A percentile compares a stretch with the other conserved stretches of the same genome.
These are phyloP conservation scores for Globisporangium heterothallicum DNA, from an alignment of 352 stramenopile species.

Conservation along the genomic window DNA sequence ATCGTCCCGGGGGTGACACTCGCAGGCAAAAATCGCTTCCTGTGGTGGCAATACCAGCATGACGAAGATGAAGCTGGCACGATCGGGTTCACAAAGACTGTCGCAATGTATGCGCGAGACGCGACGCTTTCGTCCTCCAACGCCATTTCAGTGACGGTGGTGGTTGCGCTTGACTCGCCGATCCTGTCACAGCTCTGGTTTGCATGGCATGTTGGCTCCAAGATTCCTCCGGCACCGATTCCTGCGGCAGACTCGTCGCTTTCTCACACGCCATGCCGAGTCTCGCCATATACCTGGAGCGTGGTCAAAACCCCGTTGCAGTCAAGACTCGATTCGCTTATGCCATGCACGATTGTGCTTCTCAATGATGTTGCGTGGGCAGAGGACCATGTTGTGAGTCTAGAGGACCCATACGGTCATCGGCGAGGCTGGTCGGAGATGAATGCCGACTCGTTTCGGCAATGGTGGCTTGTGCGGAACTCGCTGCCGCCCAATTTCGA, in stretches of 20 bases:
- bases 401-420: conserved; percentile 37
- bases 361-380: conserved; percentile 32
- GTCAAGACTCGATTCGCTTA: conserved; percentile 40
- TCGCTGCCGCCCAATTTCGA: conserved; percentile 36
- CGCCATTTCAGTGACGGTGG: conserved; percentile 51
- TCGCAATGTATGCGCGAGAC: conserved; percentile 52
- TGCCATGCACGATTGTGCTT: conserved; percentile 47
- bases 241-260: conserved; percentile 8
- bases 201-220: conserved; percentile 59
- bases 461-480: conserved; percentile 26
- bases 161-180: conserved; percentile 56
- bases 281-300: conserved; percentile 26
- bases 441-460: conserved; percentile 40
- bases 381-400: conserved; percentile 31
- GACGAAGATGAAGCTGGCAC: conserved; percentile 15
- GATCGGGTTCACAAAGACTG: conserved; percentile 38
- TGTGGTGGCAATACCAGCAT: conserved; percentile 52
- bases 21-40: conserved; percentile 25
- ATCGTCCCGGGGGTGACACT: conserved; percentile 40
- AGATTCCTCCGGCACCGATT: conserved; percentile 28
- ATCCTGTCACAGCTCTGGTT: conserved; percentile 55
- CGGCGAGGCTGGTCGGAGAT: conserved; percentile 46
- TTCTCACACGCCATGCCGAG: neutral
- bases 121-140: conserved; percentile 48
- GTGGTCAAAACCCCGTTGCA: conserved; percentile 30